Conservation (phyloP, 1,139 yeast genomes). For the Suhomyces bokatorum region DNA sequence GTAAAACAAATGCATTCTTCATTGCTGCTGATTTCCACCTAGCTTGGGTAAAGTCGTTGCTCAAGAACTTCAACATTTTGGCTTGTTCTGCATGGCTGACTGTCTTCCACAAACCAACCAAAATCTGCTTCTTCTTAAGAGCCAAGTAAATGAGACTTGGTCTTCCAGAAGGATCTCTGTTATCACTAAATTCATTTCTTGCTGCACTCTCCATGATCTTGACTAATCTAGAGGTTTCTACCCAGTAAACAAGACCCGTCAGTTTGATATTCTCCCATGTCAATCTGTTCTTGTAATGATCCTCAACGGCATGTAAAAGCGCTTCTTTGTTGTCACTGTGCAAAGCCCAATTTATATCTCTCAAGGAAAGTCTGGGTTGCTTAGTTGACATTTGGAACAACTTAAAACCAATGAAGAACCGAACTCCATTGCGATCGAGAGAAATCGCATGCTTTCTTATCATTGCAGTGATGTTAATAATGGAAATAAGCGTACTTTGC, state of each 20-base stretch:
- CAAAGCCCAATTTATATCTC: constrained; percentile 87
- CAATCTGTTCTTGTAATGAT: constrained; percentile 42
- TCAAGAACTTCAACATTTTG: constrained; percentile 74
- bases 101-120: constrained; percentile 83
- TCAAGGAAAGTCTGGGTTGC: constrained; percentile 56
- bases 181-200: constrained; percentile 59
- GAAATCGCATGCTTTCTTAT: constrained; percentile 49
- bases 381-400: constrained; percentile 55
- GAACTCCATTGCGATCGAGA: constrained; percentile 70
- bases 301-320: constrained; percentile 56
- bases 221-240: constrained; percentile 48
- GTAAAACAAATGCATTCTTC: constrained; percentile 87
- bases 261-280: constrained; percentile 64
- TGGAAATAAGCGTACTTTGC: constrained; percentile 76
- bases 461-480: constrained; percentile 62
- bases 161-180: constrained; percentile 68
- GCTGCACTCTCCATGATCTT: constrained; percentile 68
- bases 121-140: constrained; percentile 69
- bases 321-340: constrained; percentile 80
- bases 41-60: constrained; percentile 68
- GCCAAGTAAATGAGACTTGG: constrained; percentile 80
- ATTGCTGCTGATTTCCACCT: constrained; percentile 88
- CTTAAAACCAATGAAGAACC: constrained; percentile 72
- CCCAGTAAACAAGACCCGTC: constrained; percentile 76
- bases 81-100: constrained; percentile 76